These are phyloP conservation scores for Puccinia sorghi DNA, from an alignment of 1,284 basidiomycete species.

Conservation along the genomic window DNA sequence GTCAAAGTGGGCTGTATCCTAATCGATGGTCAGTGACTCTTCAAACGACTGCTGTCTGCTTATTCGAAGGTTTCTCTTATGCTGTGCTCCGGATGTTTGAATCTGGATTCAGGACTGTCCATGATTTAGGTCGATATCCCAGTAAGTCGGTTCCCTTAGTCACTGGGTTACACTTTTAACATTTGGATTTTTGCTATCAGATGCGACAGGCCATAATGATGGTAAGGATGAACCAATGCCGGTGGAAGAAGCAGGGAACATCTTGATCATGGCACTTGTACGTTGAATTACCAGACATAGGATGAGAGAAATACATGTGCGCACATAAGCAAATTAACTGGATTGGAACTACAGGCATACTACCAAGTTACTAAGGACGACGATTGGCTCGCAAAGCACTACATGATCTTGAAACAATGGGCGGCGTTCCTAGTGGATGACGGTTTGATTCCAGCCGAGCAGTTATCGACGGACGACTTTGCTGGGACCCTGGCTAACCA, in stretches of 20 bases:
- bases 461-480: constrained; percentile 58
- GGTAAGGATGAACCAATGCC: constrained; percentile 53
- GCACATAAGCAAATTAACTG: neutral
- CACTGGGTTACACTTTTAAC: neutral
- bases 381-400: constrained; percentile 55
- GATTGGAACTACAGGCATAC: constrained; percentile 25
- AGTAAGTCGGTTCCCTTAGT: constrained; percentile 50
- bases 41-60: too few species aligned
- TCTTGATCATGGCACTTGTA: constrained; percentile 49
- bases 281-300: neutral
- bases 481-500: constrained; percentile 57
- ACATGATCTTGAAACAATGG: constrained; percentile 57
- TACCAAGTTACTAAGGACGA: constrained; percentile 44
- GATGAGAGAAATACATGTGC: neutral
- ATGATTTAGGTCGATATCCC: constrained; percentile 57
- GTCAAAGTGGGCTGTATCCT: constrained; percentile 57
- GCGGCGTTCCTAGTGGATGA: constrained; percentile 56
- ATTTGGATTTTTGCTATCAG: constrained; percentile 4
- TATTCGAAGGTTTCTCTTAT: neutral
- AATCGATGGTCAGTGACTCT: constrained; percentile 53
- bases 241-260: constrained; percentile 50
- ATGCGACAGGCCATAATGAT: constrained; percentile 55
- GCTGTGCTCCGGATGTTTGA: neutral
- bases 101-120: constrained; percentile 55
- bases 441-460: constrained; percentile 55